Percentiles rank a stretch among this genome's conserved stretches.
Evolutionary conservation across 305 asterid genomes (phyloP).

Genomic region (Plantago rigida): DNA sequence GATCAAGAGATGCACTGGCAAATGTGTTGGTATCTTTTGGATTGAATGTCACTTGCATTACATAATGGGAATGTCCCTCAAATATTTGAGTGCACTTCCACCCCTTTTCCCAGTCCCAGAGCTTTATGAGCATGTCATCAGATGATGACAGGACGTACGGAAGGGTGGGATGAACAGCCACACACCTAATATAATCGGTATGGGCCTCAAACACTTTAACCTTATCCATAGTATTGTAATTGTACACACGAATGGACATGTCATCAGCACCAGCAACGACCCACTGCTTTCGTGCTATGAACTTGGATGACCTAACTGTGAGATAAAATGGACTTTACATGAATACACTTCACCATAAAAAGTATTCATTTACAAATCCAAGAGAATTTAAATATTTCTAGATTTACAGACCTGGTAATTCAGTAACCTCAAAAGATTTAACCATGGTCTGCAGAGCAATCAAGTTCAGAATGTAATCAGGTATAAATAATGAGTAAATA

Average conservation of each 20-base stretch:
- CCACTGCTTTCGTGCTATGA: constrained; percentile 52
- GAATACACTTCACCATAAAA: constrained; percentile 12
- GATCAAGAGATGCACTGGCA: constrained; percentile 70
- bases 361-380: constrained; percentile 19
- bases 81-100: constrained; percentile 57
- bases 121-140: constrained; percentile 61
- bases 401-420: constrained; percentile 68
- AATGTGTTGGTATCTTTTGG: constrained; percentile 60
- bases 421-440: constrained; percentile 88
- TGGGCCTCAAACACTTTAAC: constrained; percentile 56
- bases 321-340: constrained; percentile 25
- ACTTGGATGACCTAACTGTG: constrained; percentile 64
- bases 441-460: constrained; percentile 68
- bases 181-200: constrained; percentile 56
- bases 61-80: constrained; percentile 69
- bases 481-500: constrained; percentile 10
- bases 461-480: constrained; percentile 19
- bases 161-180: constrained; percentile 63
- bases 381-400: constrained; percentile 20
- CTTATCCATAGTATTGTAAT: constrained; percentile 58
- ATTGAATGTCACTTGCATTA: constrained; percentile 60
- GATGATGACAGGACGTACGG: constrained; percentile 56
- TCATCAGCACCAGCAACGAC: constrained; percentile 60
- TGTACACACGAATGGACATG: constrained; percentile 55
- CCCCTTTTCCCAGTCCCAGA: constrained; percentile 65